Evolutionary conservation across 805 yeast species (phyloP).

Genomic region (Cyberlindnera nakhonratchasimensis): DNA sequence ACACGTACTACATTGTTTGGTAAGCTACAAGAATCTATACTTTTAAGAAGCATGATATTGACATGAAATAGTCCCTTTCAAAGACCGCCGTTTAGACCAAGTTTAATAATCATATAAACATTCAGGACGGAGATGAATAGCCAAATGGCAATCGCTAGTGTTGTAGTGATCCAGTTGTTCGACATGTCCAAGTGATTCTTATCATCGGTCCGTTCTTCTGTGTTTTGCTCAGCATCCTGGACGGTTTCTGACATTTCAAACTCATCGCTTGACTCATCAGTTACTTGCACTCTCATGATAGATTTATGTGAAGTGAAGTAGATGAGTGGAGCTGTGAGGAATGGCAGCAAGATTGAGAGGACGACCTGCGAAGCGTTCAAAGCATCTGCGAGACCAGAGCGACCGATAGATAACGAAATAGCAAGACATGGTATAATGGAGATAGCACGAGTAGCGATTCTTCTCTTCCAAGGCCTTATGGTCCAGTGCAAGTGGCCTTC

Average conservation of each 20-base stretch:
- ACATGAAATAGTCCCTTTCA: no score
- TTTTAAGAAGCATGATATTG: no score
- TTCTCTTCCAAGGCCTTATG: slow-evolving; percentile 72
- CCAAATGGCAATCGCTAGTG: slow-evolving; percentile 54
- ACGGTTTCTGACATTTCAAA: slow-evolving; percentile 3
- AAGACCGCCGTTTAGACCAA: slow-evolving; percentile 27
- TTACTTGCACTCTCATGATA: slow-evolving; percentile 59
- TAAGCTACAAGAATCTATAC: no score
- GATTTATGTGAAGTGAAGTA: slow-evolving; percentile 71
- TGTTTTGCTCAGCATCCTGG: slow-evolving; percentile 17
- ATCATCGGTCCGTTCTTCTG: slow-evolving; percentile 10
- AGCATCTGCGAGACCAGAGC: slow-evolving; percentile 65
- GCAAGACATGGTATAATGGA: slow-evolving; percentile 79
- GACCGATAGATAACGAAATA: slow-evolving; percentile 69
- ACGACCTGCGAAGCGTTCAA: slow-evolving; percentile 86
- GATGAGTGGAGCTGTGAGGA: slow-evolving; percentile 79
- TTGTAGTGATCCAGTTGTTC: slow-evolving; percentile 57
- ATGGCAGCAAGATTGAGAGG: slow-evolving; percentile 76
- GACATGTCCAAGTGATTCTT: slow-evolving; percentile 43
- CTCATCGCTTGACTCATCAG: slow-evolving; percentile 9
- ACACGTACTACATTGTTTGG: no score
- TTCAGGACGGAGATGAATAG: slow-evolving; percentile 67
- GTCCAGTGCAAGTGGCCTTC: slow-evolving; percentile 90
- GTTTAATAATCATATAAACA: slow-evolving; percentile 52
- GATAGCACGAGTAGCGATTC: slow-evolving; percentile 72